Percentiles rank a stretch among this genome's conserved stretches.
Conservation (phyloP, 768 basidiomycete species). For the Phlebiopsis gigantea region DNA sequence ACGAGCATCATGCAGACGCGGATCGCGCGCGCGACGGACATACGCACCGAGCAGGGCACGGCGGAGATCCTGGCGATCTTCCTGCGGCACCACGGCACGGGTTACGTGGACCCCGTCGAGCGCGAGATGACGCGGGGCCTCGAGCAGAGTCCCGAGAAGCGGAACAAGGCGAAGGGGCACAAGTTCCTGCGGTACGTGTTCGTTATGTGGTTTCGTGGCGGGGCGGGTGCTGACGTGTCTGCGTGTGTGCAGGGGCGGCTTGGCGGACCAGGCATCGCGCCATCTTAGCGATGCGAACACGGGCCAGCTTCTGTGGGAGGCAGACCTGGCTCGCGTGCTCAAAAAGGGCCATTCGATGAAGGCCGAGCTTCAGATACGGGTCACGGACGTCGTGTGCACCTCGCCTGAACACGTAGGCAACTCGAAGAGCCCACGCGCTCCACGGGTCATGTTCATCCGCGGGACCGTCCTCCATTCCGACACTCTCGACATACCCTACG, state of each 20-base stretch:
- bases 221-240: background rate
- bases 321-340: slow-evolving; percentile 42
- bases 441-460: slow-evolving; percentile 13
- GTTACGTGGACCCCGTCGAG: slow-evolving; percentile 31
- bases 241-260: slow-evolving; percentile 40
- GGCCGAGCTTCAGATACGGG: slow-evolving; percentile 40
- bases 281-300: slow-evolving; percentile 12
- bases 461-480: slow-evolving; percentile 9
- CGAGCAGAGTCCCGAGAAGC: slow-evolving; percentile 55
- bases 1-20: slow-evolving; percentile 48
- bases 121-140: slow-evolving; percentile 44
- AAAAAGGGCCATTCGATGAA: slow-evolving; percentile 31
- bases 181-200: slow-evolving; percentile 43
- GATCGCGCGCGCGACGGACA: slow-evolving; percentile 48
- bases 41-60: slow-evolving; percentile 43
- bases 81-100: slow-evolving; percentile 40
- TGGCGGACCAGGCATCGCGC: slow-evolving; percentile 45
- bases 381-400: slow-evolving; percentile 38
- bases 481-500: background rate
- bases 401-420: slow-evolving; percentile 24
- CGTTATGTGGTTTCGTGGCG: background rate
- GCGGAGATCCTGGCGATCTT: slow-evolving; percentile 51
- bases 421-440: slow-evolving; percentile 20
- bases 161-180: slow-evolving; percentile 31
- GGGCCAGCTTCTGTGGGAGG: slow-evolving; percentile 31